Evolutionary conservation across 2,329 filamentous ascomycete genomes (phyloP), one percentile per base, ranked within the genome.

Genomic region (Dothideomycetes sp.): DNA sequence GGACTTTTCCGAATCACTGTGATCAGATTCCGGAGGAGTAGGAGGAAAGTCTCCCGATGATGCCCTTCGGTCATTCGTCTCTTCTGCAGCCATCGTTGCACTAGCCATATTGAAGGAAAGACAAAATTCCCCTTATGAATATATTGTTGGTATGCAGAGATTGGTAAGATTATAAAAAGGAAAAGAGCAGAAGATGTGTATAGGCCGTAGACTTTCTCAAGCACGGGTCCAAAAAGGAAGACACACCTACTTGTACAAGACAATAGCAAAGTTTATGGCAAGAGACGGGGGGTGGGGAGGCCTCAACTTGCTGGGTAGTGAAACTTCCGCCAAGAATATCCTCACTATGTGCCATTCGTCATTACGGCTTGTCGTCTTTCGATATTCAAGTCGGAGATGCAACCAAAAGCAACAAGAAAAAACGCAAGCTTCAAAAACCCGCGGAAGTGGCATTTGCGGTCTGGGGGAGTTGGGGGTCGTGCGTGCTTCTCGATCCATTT

Each of bases 11-110:
- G 42, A 50, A 43, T 53, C 51, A 40, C 49, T 55, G 24, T 47
- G 44, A 17, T 55, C 51, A 10, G 56, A 59, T 18, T 60, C 54
- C 31, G 59, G 58, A 15, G 60, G 60, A 11, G 59, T 59, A 11
- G 57, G 58, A n/a, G 54, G 57, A 5, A 55, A 36, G 29, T 52
- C 45, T 34, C 46, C 50, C 16, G 48, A 46, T 17, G 48, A 44
- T 17, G 7, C 12, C 12, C 22, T 27, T 12, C 12, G 7, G 12
- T 7, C 7, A 27, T 27, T 27, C 12, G 22, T 27, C 22, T 27
- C 22, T 27, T 7, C 7, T 27, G 22, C 22, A 7, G 7, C 22
- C 22, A 12, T 7, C 22, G 12, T 27, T n/a, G n/a, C n/a, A n/a
- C n/a, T n/a, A n/a, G n/a, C n/a, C n/a, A n/a, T n/a, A n/a, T n/a